Conservation (phyloP, 306 rosid species). For the Cajanus cajan region DNA sequence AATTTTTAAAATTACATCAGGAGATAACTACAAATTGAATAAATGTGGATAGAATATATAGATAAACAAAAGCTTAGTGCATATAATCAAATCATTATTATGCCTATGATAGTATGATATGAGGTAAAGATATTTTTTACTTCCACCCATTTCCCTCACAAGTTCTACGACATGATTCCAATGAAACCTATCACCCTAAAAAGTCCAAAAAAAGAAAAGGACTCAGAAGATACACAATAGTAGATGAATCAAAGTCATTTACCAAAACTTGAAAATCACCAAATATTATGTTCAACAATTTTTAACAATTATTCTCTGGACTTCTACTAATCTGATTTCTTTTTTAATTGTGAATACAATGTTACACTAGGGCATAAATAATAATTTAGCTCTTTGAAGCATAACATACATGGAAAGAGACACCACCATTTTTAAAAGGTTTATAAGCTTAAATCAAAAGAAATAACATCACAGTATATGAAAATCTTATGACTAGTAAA, state of each 20-base stretch:
- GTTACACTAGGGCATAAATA: background rate
- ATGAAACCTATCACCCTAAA: background rate
- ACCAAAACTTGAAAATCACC: conserved; percentile 4
- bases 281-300: background rate
- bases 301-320: background rate
- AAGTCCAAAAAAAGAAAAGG: background rate
- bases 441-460: conserved; percentile 6
- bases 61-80: background rate
- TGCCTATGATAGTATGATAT: background rate
- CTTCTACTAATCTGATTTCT: background rate
- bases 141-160: background rate
- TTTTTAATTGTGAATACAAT: background rate
- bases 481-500: conserved; percentile 3
- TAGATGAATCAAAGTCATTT: background rate
- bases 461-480: background rate
- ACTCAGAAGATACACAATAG: background rate
- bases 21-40: background rate
- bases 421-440: background rate
- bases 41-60: conserved; percentile 14
- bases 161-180: background rate
- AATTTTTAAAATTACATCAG: conserved; percentile 5
- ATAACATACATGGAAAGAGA: conserved; percentile 18
- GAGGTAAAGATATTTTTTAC: background rate
- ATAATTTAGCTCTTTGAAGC: background rate
- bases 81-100: conserved; percentile 1